Percentiles rank a stretch among this genome's conserved stretches.
These are phyloP conservation scores for Chlorella sp. DNA, from an alignment of 139 green algal genomes.

Conservation along the genomic window DNA sequence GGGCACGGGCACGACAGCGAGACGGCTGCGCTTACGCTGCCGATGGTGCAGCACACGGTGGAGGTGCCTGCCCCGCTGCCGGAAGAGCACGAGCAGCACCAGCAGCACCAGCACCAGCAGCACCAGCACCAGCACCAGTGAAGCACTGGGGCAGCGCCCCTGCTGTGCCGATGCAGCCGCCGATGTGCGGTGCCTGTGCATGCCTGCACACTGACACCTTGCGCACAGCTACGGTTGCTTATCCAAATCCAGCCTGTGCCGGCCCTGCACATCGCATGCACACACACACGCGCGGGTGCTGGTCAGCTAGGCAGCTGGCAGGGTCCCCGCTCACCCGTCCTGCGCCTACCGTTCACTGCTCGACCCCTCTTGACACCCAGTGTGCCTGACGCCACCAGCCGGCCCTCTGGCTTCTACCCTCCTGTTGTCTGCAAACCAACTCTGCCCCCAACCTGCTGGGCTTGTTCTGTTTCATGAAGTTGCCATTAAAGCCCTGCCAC, in stretches of 20 bases:
- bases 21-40: background rate
- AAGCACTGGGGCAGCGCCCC: background rate
- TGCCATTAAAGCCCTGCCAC: too few species aligned
- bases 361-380: too few species aligned
- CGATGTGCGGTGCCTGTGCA: background rate
- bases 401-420: too few species aligned
- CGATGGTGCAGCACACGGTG: constrained; percentile 12
- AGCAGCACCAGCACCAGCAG: background rate
- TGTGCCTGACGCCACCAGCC: too few species aligned
- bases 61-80: background rate
- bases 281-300: too few species aligned
- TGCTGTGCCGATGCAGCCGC: background rate
- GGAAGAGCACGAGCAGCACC: background rate
- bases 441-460: too few species aligned
- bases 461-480: too few species aligned
- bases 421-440: too few species aligned
- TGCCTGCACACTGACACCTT: background rate
- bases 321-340: too few species aligned
- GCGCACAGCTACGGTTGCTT: too few species aligned
- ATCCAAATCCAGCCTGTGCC: background rate
- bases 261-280: background rate
- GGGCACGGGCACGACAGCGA: background rate
- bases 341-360: too few species aligned
- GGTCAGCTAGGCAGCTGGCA: too few species aligned
- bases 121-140: background rate